Conservation (phyloP, 768 basidiomycete genomes). For the Tricholoma matsutake region DNA sequence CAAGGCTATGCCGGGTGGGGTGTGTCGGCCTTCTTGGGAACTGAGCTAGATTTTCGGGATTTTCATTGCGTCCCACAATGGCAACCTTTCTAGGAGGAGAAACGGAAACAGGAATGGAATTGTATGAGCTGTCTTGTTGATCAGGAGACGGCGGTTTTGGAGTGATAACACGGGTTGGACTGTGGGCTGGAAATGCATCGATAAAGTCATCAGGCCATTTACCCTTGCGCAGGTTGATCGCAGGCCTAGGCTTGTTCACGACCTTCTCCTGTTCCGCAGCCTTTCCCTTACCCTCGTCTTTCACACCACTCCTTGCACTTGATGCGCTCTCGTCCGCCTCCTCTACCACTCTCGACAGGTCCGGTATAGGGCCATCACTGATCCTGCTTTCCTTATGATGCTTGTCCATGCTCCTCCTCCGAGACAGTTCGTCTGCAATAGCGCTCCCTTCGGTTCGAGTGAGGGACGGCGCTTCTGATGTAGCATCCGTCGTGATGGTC, state of each 20-base stretch:
- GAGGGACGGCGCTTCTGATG: slow-evolving; percentile 69
- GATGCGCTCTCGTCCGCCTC: slow-evolving; percentile 63
- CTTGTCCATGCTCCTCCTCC: slow-evolving; percentile 29
- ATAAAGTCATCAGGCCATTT: slow-evolving; percentile 85
- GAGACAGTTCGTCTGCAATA: slow-evolving; percentile 48
- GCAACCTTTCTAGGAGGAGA: slow-evolving; percentile 56
- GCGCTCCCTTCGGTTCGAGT: slow-evolving; percentile 61
- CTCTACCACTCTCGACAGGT: slow-evolving; percentile 67
- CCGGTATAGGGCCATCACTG: slow-evolving; percentile 59
- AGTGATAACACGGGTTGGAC: slow-evolving; percentile 26
- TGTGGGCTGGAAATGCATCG: slow-evolving; percentile 47
- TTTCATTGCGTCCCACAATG: slow-evolving; percentile 48
- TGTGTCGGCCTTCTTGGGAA: slow-evolving; percentile 59
- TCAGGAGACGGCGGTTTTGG: slow-evolving; percentile 26
- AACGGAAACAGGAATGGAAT: slow-evolving; percentile 32
- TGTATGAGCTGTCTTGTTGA: slow-evolving; percentile 20
- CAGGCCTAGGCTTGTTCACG: slow-evolving; percentile 25
- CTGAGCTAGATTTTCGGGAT: slow-evolving; percentile 43
- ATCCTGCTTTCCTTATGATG: slow-evolving; percentile 53
- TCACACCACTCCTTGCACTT: slow-evolving; percentile 33
- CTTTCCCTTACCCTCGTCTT: slow-evolving; percentile 18
- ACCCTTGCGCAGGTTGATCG: slow-evolving; percentile 67
- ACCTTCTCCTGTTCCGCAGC: slow-evolving; percentile 19
- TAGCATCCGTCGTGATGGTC: slow-evolving; percentile 80
- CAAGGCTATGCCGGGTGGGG: slow-evolving; percentile 62